Base-by-base conservation (phyloP, 2,329 filamentous ascomycete genomes). In the Bipolaris bicolor region DNA sequence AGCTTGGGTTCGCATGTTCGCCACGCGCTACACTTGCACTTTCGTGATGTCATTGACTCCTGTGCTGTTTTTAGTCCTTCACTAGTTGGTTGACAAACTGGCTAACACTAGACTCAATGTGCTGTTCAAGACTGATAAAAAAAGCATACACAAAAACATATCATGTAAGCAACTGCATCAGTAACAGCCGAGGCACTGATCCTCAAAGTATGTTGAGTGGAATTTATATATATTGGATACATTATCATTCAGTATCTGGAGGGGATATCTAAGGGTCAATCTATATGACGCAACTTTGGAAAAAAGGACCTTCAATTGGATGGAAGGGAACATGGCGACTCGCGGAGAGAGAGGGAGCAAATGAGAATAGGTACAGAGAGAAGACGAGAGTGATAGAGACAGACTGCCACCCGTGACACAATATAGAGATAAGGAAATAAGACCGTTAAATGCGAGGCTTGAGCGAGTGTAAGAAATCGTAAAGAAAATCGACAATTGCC, bases 1-100 rank as follows among this genome's bases (percentile, higher is more conserved):
- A 70, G 65, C 63, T 65, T 57, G 60, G 64, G 55, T 71, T 63
- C 62, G 53, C 49, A 44, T 58, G 3, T 39, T 58, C 40, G 45
- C 45, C 50, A 44, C 22, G 15, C 43, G 22, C 16, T 29, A 20
- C 6, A 31, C 22, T 11, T 16, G 26, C 24, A 26, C 22, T 29
- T 18, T 44, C 29, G 55, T 58, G 50, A 60, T 58, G 47, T 60
- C 49, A 57, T 47, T 47, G 50, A 47, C 3, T 13, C 24, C 6
- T 40, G 29, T 13, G 29, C 29, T 15, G 33, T n/a, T 36, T 15
- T 37, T 4, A 29, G 24, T 34, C 5, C 34, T 7, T 50, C 9
- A 13, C 7, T n/a, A 50, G 36, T 16, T 26, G 26, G 10, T 31
- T 7, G 29, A 20, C 37, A 29, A 16, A 18, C 7, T 9, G 16